Conservation (phyloP, 805 yeast species). For the Nakazawaea molendinolei region DNA sequence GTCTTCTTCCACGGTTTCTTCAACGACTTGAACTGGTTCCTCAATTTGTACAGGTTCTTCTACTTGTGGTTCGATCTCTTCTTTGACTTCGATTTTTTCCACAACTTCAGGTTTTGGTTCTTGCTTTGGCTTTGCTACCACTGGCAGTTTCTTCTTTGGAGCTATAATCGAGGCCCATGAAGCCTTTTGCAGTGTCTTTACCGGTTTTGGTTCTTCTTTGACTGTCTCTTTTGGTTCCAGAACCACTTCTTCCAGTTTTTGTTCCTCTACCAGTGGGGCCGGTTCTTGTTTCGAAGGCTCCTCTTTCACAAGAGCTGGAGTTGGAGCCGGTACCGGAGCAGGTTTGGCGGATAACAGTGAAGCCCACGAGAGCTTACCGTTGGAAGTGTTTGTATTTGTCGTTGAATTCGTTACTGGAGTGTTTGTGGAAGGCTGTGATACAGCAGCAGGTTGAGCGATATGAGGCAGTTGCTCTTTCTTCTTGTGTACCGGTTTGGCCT, state of each 20-base stretch:
- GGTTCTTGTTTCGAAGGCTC: no score
- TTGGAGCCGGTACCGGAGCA: slow-evolving; percentile 10
- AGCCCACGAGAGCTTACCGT: slow-evolving; percentile 27
- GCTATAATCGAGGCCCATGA: slow-evolving; percentile 13
- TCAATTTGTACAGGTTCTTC: slow-evolving; percentile 1
- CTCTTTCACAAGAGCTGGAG: no score
- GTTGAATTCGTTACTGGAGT: slow-evolving; percentile 2
- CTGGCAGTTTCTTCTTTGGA: slow-evolving; percentile 13
- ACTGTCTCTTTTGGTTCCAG: no score
- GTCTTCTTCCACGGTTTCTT: slow-evolving; percentile 15
- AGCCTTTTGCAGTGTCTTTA: slow-evolving; percentile 6
- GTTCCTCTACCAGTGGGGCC: no score
- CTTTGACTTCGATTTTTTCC: background rate
- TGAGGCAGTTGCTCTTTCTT: slow-evolving; percentile 4
- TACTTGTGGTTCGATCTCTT: background rate
- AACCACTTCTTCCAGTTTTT: no score
- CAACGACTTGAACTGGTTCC: slow-evolving; percentile 6
- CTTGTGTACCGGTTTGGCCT: no score
- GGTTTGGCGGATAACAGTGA: slow-evolving; percentile 22
- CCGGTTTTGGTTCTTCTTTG: no score
- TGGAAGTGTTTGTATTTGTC: slow-evolving; percentile 3
- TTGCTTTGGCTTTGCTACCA: no score
- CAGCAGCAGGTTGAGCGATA: slow-evolving; percentile 8
- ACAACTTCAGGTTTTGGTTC: no score
- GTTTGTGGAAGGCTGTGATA: slow-evolving; percentile 7